These are phyloP conservation scores for Phoma herbarum DNA, from an alignment of 2,329 filamentous ascomycete genomes.

Conservation along the genomic window DNA sequence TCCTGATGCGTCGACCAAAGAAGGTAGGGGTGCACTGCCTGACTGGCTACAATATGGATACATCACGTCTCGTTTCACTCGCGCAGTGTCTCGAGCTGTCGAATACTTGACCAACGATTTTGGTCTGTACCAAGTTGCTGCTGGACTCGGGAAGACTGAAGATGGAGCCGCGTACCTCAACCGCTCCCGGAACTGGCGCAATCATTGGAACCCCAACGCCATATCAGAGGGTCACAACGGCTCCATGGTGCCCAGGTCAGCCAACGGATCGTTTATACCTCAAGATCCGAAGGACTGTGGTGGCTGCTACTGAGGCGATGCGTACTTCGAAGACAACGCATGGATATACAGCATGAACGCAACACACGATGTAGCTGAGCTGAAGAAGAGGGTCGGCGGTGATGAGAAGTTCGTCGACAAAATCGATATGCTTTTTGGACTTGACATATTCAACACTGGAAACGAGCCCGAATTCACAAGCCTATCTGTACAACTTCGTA, in stretches of 20 bases:
- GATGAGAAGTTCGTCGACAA: constrained; percentile 63
- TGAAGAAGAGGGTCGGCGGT: constrained; percentile 67
- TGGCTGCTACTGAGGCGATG: constrained; percentile 72
- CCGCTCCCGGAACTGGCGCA: constrained; percentile 73
- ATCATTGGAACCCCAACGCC: constrained; percentile 72
- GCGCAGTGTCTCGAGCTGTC: constrained; percentile 70
- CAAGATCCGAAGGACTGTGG: constrained; percentile 64
- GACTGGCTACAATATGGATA: constrained; percentile 73
- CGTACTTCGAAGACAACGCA: constrained; percentile 68
- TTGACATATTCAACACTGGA: constrained; percentile 69
- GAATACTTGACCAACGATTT: constrained; percentile 78
- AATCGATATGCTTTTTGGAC: constrained; percentile 68
- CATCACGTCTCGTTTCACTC: constrained; percentile 68
- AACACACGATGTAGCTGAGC: constrained; percentile 69
- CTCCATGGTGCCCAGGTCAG: constrained; percentile 70
- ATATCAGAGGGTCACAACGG: constrained; percentile 68
- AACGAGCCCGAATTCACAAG: constrained; percentile 74
- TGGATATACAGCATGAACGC: constrained; percentile 75
- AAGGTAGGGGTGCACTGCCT: constrained; percentile 73
- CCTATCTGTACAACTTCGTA: constrained; percentile 74
- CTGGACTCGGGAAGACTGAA: constrained; percentile 60
- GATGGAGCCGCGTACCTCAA: constrained; percentile 68
- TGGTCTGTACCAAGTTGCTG: constrained; percentile 70
- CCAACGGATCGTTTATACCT: constrained; percentile 59
- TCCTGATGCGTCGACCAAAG: constrained; percentile 68